phyloP scores from a whole-genome alignment of 129 eudicot genomes.

The Centrapalus pauciflorus region DNA sequence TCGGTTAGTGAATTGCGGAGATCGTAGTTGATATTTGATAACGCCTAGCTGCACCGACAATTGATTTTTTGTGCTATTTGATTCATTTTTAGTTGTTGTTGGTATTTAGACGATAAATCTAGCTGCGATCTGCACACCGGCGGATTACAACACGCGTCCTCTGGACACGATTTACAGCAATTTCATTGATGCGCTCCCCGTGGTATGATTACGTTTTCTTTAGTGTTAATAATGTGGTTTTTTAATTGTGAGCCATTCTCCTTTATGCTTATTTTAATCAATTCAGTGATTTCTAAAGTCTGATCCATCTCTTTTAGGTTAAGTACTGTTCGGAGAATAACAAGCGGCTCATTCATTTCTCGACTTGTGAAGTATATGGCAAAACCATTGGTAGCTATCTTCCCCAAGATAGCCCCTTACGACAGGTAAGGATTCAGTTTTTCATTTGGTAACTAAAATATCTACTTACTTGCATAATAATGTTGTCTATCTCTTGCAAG shows the following conservation, averaged over 20 bases:
- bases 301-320: slow-evolving; percentile 38
- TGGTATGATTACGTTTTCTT: slow-evolving; percentile 45
- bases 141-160: slow-evolving; percentile 94
- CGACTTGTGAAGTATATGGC: slow-evolving; percentile 95
- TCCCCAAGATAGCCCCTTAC: slow-evolving; percentile 80
- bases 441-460: not conserved
- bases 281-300: slow-evolving; percentile 2
- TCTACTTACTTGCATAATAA: too few species aligned
- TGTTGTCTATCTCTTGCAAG: too few species aligned
- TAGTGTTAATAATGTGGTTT: not conserved
- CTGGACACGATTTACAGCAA: slow-evolving; percentile 97
- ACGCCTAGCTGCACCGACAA: not conserved
- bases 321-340: slow-evolving; percentile 91
- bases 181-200: slow-evolving; percentile 97
- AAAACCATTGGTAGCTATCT: slow-evolving; percentile 86
- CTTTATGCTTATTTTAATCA: not conserved
- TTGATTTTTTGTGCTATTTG: not conserved
- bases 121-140: slow-evolving; percentile 99
- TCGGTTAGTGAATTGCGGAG: not conserved
- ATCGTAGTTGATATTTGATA: not conserved
- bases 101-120: slow-evolving; percentile 68
- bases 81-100: slow-evolving; percentile 13
- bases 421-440: slow-evolving; percentile 48
- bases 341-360: slow-evolving; percentile 93
- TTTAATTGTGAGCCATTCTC: not conserved